Conservation (phyloP, 495 filamentous ascomycete genomes). For the Ramalina intermedia region DNA sequence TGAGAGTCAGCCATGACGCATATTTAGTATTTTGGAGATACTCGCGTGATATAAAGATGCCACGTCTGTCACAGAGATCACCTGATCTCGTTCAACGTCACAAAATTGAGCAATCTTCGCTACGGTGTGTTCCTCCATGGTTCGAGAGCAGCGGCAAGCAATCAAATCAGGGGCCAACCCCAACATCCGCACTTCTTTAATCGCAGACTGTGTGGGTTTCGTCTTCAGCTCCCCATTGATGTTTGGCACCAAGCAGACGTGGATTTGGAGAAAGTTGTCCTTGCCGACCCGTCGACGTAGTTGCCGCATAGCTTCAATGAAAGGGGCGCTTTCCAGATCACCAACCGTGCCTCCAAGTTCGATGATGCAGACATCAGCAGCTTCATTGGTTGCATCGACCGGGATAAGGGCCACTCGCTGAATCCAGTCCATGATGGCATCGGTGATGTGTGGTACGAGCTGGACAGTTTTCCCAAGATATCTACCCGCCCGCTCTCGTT, state of each 20-base stretch:
- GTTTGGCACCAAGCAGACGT: constrained; percentile 68
- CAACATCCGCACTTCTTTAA: constrained; percentile 63
- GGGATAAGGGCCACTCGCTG: constrained; percentile 72
- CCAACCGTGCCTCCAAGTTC: constrained; percentile 69
- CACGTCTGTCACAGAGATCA: constrained; percentile 76
- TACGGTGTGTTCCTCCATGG: constrained; percentile 58
- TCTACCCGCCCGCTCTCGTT: constrained; percentile 61
- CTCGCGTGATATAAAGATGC: constrained; percentile 49
- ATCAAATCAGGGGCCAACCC: constrained; percentile 84
- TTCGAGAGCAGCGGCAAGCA: constrained; percentile 74
- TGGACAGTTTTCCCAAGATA: constrained; percentile 91
- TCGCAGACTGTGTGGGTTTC: constrained; percentile 87
- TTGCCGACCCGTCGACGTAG: constrained; percentile 52
- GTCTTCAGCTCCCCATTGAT: constrained; percentile 83
- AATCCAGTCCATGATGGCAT: constrained; percentile 88
- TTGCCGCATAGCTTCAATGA: constrained; percentile 76
- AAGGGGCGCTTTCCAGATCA: constrained; percentile 84
- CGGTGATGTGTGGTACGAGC: constrained; percentile 81
- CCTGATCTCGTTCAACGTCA: constrained; percentile 65
- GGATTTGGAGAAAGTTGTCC: constrained; percentile 73
- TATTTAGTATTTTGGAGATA: background rate
- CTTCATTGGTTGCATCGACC: constrained; percentile 67
- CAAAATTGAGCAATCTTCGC: constrained; percentile 82
- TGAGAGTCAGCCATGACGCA: constrained; percentile 59
- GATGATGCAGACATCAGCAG: constrained; percentile 75